These are phyloP conservation scores for Liquidambar formosana DNA, from an alignment of 164 flowering plant species.

Conservation along the genomic window DNA sequence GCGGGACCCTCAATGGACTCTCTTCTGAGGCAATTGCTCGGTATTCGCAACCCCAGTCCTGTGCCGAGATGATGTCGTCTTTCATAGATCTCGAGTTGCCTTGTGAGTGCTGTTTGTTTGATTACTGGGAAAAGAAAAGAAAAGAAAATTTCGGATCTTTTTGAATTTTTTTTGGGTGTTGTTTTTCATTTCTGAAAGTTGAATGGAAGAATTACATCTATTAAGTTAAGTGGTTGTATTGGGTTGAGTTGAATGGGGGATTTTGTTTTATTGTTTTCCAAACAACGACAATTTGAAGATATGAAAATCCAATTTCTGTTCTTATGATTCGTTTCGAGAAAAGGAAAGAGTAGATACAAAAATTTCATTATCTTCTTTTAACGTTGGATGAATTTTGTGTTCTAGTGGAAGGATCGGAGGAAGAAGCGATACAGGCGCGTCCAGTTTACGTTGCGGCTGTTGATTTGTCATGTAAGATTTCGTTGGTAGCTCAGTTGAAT, in stretches of 20 bases:
- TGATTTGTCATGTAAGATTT: slow-evolving; percentile 82
- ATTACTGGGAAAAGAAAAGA: background rate
- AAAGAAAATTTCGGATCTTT: background rate
- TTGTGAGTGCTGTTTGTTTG: slow-evolving; percentile 26
- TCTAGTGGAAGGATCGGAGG: slow-evolving; percentile 68
- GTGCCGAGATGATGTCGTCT: slow-evolving; percentile 82
- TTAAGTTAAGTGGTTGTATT: too few species aligned
- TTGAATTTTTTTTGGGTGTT: background rate
- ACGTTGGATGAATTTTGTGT: slow-evolving; percentile 1
- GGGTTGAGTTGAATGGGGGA: too few species aligned
- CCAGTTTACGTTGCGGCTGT: slow-evolving; percentile 97
- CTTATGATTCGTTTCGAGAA: background rate
- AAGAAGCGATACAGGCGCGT: slow-evolving; percentile 63
- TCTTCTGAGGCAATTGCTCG: slow-evolving; percentile 60
- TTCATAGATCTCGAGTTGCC: slow-evolving; percentile 94
- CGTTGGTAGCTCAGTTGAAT: background rate
- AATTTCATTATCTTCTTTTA: background rate
- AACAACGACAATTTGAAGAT: too few species aligned
- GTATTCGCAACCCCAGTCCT: slow-evolving; percentile 67
- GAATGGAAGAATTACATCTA: too few species aligned
- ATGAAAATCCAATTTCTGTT: background rate
- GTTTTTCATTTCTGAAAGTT: too few species aligned
- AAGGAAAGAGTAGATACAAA: too few species aligned
- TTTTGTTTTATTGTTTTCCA: too few species aligned
- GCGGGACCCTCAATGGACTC: slow-evolving; percentile 89